Evolutionary conservation across 2,329 filamentous ascomycete species (phyloP), one percentile per base, ranked within the genome.

Genomic region (Colletotrichum horii): DNA sequence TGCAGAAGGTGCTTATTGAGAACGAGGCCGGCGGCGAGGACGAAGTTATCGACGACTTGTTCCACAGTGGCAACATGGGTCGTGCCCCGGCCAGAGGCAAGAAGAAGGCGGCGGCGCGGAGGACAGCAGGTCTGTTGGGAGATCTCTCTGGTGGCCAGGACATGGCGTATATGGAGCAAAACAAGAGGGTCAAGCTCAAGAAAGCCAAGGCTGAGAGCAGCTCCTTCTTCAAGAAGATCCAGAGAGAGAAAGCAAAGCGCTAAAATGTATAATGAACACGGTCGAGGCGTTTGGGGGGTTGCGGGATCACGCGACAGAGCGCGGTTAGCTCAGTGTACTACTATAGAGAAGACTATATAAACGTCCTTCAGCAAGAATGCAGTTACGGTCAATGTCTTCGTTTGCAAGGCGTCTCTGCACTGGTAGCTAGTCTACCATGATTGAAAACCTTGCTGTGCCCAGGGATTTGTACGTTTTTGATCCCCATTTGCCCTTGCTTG

Each of bases 131-230:
- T 28, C 95, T 93, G 15, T 88, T 99, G 71, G 94, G 93, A 66
- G 96, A 97, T 79, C 89, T 98, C 71, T 95, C 94, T 71, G 97
- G 97, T 73, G 97, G 96, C 1, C 95, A 98, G 82, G 95, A 97
- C 82, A 98, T 99, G 97, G 96, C 96, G n/a, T 98, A 96, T 83
- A 92, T 95, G 72, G 95, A 96, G 84, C 93, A 95, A 84, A 95
- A 95, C 84, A 94, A 93, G 87, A 92, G 89, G 79, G 89, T 90
- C 78, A 95, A 94, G 81, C 70, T 77, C 19, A 93, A 92, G 85
- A 88, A 89, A 77, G 84, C 93, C 80, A 93, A 93, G 87, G 90
- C 92, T 81, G 91, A 91, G 80, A 90, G 90, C 78, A 89, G 86
- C 79, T 85, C 89, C 1, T 91, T 94, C 81, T 94, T 94, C 84